Evolutionary conservation across 148 eudicot species (phyloP).

Genomic region (Fallopia convolvulus): DNA sequence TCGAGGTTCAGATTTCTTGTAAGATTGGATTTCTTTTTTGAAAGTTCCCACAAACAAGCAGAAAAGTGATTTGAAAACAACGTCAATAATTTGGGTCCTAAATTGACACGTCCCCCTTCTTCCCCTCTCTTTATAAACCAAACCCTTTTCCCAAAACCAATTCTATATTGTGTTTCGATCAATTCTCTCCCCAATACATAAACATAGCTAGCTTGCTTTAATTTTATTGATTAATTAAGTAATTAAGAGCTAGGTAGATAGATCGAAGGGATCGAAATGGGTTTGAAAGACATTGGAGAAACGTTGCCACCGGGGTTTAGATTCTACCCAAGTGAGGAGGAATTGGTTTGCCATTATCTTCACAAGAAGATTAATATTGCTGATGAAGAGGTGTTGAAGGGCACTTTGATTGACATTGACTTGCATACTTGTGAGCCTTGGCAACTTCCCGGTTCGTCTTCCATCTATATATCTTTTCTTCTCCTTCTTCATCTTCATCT

Average conservation of each 20-base stretch:
- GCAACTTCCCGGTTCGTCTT: conserved; percentile 77
- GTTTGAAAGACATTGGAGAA: conserved; percentile 75
- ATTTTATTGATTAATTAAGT: too few relatives aligned
- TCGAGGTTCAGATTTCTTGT: conserved; percentile 45
- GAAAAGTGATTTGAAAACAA: conserved; percentile 14
- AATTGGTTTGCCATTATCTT: conserved; percentile 84
- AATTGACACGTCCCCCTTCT: background rate
- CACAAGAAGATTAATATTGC: conserved; percentile 66
- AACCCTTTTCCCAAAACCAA: background rate
- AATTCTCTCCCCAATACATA: background rate
- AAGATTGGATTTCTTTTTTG: conserved; percentile 55
- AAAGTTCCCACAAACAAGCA: conserved; percentile 31
- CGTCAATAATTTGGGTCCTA: background rate
- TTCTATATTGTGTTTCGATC: background rate
- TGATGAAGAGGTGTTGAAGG: conserved; percentile 54
- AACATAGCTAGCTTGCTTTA: background rate
- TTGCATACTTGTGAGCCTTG: conserved; percentile 93
- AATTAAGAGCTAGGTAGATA: too few relatives aligned
- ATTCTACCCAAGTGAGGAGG: conserved; percentile 90
- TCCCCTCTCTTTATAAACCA: background rate
- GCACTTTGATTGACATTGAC: conserved; percentile 78
- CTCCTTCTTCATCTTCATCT: background rate
- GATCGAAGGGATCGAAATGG: conserved; percentile 27
- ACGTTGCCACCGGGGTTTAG: conserved; percentile 94
- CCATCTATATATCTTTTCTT: background rate